Percentiles rank a stretch among this genome's conserved stretches.
Evolutionary conservation across 1,284 basidiomycete species (phyloP).

Genomic region (Rhodotorula sp.): DNA sequence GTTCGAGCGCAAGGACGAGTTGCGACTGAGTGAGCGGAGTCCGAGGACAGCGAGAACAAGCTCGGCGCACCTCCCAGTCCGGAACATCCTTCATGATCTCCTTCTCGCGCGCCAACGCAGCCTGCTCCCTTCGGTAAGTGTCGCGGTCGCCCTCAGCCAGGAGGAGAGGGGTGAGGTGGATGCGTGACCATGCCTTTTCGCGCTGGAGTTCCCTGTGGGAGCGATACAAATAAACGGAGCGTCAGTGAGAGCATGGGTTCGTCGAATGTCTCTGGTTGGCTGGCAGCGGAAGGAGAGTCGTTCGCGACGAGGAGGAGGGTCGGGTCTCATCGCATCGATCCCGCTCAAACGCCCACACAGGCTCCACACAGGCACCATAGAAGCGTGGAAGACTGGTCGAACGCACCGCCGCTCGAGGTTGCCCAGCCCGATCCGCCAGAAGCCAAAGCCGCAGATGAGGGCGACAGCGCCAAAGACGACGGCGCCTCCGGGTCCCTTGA

Average conservation of each 20-base stretch:
- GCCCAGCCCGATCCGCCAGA: conserved; percentile 85
- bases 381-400: conserved; percentile 47
- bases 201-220: conserved; percentile 80
- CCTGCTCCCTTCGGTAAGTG: conserved; percentile 71
- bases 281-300: not conserved
- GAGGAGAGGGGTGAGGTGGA: conserved; percentile 82
- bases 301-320: not conserved
- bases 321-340: not conserved
- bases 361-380: not conserved
- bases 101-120: conserved; percentile 75
- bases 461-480: conserved; percentile 81
- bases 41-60: not conserved
- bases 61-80: conserved; percentile 80
- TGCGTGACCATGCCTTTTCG: conserved; percentile 93
- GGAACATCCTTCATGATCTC: conserved; percentile 95
- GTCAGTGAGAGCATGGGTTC: not conserved
- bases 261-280: not conserved
- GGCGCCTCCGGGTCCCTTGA: conserved; percentile 83
- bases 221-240: no score
- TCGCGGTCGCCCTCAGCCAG: conserved; percentile 40
- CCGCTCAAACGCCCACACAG: not conserved
- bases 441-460: conserved; percentile 84
- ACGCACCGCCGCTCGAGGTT: conserved; percentile 85
- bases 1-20: conserved; percentile 6
- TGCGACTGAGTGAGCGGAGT: not conserved